Conservation (phyloP, 176 grass and related monocot genomes). For the Neostapfia colusana region DNA sequence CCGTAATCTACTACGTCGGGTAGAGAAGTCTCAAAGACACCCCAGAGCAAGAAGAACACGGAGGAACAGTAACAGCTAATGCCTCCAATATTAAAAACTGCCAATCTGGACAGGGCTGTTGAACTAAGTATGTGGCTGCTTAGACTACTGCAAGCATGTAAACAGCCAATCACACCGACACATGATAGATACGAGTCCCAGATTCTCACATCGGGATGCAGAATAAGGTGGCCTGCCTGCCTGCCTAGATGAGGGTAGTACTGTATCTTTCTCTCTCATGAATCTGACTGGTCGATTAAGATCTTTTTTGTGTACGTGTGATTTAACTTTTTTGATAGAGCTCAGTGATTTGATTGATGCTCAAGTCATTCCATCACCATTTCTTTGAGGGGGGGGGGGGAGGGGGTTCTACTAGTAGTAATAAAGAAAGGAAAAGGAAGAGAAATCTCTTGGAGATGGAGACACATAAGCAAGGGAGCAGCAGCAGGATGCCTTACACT, state of each 20-base stretch:
- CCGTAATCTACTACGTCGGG: background rate
- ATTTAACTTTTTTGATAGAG: background rate
- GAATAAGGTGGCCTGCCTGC: conserved; percentile 22
- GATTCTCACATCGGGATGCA: conserved; percentile 57
- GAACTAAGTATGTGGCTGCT: conserved; percentile 25
- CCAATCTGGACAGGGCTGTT: conserved; percentile 38
- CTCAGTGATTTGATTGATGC: conserved; percentile 33
- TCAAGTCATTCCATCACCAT: conserved; percentile 43
- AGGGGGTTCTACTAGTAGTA: background rate
- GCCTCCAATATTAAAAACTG: conserved; percentile 32
- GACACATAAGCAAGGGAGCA: conserved; percentile 43
- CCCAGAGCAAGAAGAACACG: conserved; percentile 5
- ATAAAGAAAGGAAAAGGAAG: background rate
- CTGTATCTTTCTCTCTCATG: background rate
- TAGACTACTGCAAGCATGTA: conserved; percentile 46
- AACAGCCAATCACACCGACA: conserved; percentile 52
- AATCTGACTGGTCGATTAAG: conserved; percentile 16
- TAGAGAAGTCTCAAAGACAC: background rate
- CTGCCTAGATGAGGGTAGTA: conserved; percentile 34
- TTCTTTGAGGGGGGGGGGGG: too few relatives aligned
- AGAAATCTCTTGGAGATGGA: conserved; percentile 35
- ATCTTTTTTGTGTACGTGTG: background rate
- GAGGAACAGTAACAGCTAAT: conserved; percentile 38
- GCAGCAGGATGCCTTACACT: conserved; percentile 64
- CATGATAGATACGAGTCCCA: conserved; percentile 43